A percentile compares a stretch with the other conserved stretches of the same genome.
Evolutionary conservation across 495 filamentous ascomycete species (phyloP).

Genomic region (Hyaloscypha bicolor): DNA sequence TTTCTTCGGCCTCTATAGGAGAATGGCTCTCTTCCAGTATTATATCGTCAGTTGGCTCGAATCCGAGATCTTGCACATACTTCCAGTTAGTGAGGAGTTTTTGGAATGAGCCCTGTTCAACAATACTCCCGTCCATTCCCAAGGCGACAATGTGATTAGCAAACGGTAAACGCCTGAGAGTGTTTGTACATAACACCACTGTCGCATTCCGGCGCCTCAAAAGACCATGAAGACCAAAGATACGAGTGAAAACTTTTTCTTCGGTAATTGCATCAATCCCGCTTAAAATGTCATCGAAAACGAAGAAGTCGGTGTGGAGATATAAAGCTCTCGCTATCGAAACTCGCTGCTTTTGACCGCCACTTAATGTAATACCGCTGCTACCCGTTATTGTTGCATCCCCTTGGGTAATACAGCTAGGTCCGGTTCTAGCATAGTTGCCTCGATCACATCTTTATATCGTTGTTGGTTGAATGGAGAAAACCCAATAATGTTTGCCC

Average conservation of each 20-base stretch:
- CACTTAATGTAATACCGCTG: too few species aligned
- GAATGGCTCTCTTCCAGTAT: too few species aligned
- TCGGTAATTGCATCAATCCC: slow-evolving; percentile 64
- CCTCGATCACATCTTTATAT: too few species aligned
- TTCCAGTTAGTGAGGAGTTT: slow-evolving; percentile 23
- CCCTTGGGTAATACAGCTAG: too few species aligned
- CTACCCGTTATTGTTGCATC: too few species aligned
- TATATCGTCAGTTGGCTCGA: too few species aligned
- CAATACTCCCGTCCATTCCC: slow-evolving; percentile 38
- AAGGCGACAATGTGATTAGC: slow-evolving; percentile 51
- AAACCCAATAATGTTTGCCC: slow-evolving; percentile 59
- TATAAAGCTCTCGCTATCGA: slow-evolving; percentile 63
- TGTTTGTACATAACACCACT: too few species aligned
- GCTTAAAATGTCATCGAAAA: slow-evolving; percentile 64
- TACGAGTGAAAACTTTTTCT: slow-evolving; percentile 56
- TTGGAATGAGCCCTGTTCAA: slow-evolving; percentile 47
- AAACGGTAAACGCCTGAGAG: slow-evolving; percentile 35
- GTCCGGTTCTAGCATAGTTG: too few species aligned
- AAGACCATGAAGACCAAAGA: slow-evolving; percentile 31
- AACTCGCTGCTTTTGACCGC: slow-evolving; percentile 61
- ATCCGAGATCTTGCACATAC: neutral
- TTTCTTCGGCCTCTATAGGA: too few species aligned
- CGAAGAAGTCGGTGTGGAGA: slow-evolving; percentile 51
- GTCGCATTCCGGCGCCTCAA: too few species aligned
- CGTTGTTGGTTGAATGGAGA: slow-evolving; percentile 49